Evolutionary conservation across 345 rosid species (phyloP), one percentile per base, ranked within the genome.

Genomic region (Camelina neglecta): DNA sequence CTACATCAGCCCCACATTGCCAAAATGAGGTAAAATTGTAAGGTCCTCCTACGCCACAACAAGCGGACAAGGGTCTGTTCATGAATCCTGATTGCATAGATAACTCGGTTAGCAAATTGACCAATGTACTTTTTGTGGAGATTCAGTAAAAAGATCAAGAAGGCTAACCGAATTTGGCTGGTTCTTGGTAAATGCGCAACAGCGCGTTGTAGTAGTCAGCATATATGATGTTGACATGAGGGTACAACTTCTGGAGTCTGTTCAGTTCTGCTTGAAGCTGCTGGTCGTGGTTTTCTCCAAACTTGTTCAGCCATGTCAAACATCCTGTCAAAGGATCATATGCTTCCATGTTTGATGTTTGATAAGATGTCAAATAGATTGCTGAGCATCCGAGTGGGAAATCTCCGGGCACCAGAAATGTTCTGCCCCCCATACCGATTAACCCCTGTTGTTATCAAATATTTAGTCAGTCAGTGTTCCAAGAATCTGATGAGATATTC

Each of bases 341-440:
- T 15, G 71, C 82, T 54, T 64, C 72, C 56, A 4, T 31, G 21
- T 80, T 53, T 21, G 80, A 44, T 41, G 73, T 77, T 60, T 76
- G 58, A 54, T 75, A 83, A 8, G 7, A 1, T 23, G 86, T 80
- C 42, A 86, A 39, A 21, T 58, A 80, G 20, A 7, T 0, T 0
- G 81, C 65, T 0, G 67, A 48, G 65, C 89, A 86, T 15, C 92
- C 92, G 0, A 81, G 4, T 0, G 87, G 84, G 5, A 80, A 69
- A 10, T 72, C 82, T 56, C 89, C 86, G 0, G 89, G 92, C 3
- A 83, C 88, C 61, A 87, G 57, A 48, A 87, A 64, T 49, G 86
- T 80, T 42, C 45, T 60, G 1, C 84, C 89, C 1, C 92, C 92
- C 53, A 83, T 57, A 71, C 76, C 44, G 1, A 88, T 82, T 62